Evolutionary conservation across 176 grass and related monocot species (phyloP), one percentile per base, ranked within the genome.

Genomic region (Carex myosuroides): DNA sequence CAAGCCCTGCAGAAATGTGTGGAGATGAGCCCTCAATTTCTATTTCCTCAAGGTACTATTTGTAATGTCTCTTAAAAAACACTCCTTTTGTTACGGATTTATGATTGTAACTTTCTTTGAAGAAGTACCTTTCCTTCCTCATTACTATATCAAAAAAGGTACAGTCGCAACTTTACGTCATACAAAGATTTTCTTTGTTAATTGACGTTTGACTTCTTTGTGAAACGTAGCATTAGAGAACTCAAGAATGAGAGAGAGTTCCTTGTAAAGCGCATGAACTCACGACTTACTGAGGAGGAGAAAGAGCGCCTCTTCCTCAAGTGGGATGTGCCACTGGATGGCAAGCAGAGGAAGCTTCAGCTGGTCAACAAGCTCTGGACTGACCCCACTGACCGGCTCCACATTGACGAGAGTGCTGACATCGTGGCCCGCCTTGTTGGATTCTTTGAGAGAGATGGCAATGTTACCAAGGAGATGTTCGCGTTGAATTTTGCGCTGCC

Each of bases 261-360:
- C 69, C 91, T 98, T 3, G 89, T 89, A 2, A 91, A 87, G 74
- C 83, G 96, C 61, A 85, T 95, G 86, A 84, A 86, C 39, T 98
- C 96, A 48, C 90, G 87, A 80, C 60, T 98, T 18, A 89, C 88
- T 0, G 92, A 97, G 21, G 94, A 97, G 64, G 88, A 94, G 83
- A 84, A 81, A 60, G 85, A 92, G 70, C 76, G 60, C 30, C 90
- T 97, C 60, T 97, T 94, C 85, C 85, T 86, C 80, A 94, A 97
- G 69, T 97, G 92, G 92, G 77, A 89, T 8, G 87, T 97, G 8
- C 90, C 94, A 22, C 85, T 97, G 2, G 92, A 97, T 6, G 85
- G 85, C 9, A 97, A 97, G 88, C 92, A 97, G 59, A 87, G 94
- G 65, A 97, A 94, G 89, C 88, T 97, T 69, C 94, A 97, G 85